Percentiles rank a stretch among this genome's conserved stretches.
phyloP scores from a whole-genome alignment of 768 basidiomycete genomes.

The Chalciporus chontae region DNA sequence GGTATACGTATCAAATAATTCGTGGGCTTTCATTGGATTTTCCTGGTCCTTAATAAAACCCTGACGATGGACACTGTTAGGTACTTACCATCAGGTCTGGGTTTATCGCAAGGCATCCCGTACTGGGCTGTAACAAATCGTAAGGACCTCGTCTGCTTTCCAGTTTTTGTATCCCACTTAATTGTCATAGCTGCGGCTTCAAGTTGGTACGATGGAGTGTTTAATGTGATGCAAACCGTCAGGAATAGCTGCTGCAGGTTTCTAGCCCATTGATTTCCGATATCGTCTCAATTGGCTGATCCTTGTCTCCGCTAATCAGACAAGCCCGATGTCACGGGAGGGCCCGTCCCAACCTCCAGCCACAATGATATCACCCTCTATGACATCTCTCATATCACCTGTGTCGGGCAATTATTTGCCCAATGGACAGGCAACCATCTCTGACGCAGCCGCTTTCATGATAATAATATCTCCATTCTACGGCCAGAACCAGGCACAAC shows the following conservation, averaged over 20 bases:
- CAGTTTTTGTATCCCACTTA: neutral
- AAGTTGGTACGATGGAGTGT: slow-evolving; percentile 15
- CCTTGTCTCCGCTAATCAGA: slow-evolving; percentile 2
- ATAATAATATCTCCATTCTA: slow-evolving; percentile 27
- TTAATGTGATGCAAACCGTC: slow-evolving; percentile 12
- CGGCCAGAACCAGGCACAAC: neutral
- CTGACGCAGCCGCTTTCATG: slow-evolving; percentile 17
- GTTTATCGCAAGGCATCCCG: slow-evolving; percentile 17
- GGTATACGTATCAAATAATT: slow-evolving; percentile 8
- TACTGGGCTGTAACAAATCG: slow-evolving; percentile 24
- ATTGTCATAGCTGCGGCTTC: slow-evolving; percentile 16
- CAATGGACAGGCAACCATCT: neutral
- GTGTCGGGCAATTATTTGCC: neutral
- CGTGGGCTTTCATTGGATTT: slow-evolving; percentile 14
- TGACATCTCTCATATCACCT: too few species aligned
- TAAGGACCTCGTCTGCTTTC: slow-evolving; percentile 1
- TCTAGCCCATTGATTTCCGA: neutral
- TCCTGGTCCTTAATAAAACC: neutral
- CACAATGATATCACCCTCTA: neutral
- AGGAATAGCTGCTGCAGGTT: slow-evolving; percentile 9
- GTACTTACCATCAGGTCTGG: slow-evolving; percentile 20
- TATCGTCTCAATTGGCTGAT: neutral
- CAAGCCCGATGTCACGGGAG: slow-evolving; percentile 15
- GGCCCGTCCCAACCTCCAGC: slow-evolving; percentile 7
- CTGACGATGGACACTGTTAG: slow-evolving; percentile 6